phyloP scores from a whole-genome alignment of 2,329 filamentous ascomycete species.

The Parastagonospora avenae region DNA sequence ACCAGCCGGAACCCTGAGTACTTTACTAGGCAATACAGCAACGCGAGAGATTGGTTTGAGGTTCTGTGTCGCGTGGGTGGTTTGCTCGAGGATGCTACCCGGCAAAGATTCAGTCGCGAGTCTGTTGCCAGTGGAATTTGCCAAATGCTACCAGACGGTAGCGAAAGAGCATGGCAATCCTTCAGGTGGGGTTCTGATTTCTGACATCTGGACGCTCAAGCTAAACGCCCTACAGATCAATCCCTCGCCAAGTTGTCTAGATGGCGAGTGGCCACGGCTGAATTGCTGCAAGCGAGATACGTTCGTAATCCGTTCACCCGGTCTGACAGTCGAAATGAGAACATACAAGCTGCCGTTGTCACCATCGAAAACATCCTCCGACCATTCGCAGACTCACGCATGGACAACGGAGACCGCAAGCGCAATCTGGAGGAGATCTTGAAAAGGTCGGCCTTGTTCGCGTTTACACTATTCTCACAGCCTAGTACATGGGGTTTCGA shows the following conservation, averaged over 20 bases:
- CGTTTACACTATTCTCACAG: conserved; percentile 45
- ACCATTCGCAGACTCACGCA: conserved; percentile 32
- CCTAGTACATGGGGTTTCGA: conserved; percentile 41
- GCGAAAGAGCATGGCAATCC: conserved; percentile 3
- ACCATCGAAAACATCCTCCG: conserved; percentile 33
- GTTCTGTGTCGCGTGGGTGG: conserved; percentile 39
- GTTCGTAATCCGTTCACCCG: conserved; percentile 28
- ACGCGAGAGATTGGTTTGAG: conserved; percentile 36
- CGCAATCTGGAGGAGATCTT: conserved; percentile 43
- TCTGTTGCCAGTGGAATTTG: conserved; percentile 36
- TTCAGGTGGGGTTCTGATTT: conserved; percentile 17
- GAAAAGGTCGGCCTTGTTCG: conserved; percentile 40
- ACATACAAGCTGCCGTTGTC: conserved; percentile 24
- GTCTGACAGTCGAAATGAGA: conserved; percentile 30
- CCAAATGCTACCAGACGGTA: conserved; percentile 26
- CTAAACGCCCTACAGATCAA: conserved; percentile 13
- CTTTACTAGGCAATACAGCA: conserved; percentile 31
- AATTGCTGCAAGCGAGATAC: conserved; percentile 34
- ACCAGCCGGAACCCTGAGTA: conserved; percentile 28
- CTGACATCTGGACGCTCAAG: not conserved
- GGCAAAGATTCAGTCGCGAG: conserved; percentile 16
- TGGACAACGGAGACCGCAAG: conserved; percentile 33
- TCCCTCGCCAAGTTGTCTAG: conserved; percentile 23
- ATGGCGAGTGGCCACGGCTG: conserved; percentile 41
- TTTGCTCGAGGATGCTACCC: conserved; percentile 29